These are phyloP conservation scores for Colletotrichum endophyticum DNA, from an alignment of 2,329 filamentous ascomycete genomes.

Conservation along the genomic window DNA sequence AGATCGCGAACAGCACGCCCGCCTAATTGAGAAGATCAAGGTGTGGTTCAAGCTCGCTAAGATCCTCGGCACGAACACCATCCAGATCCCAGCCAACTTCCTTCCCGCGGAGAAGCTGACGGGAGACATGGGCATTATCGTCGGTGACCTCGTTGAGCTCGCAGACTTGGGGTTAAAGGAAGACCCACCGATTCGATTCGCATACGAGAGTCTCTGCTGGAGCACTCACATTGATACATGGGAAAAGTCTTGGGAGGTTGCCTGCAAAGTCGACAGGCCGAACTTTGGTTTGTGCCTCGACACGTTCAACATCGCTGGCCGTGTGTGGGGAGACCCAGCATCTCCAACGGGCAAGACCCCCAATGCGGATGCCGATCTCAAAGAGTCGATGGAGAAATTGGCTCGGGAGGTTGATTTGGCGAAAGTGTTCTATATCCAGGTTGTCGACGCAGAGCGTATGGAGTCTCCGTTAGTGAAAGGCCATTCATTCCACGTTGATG, in stretches of 20 bases:
- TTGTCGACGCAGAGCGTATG: constrained; percentile 75
- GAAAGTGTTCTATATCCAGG: constrained; percentile 78
- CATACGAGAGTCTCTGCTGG: constrained; percentile 77
- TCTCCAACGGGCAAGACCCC: constrained; percentile 52
- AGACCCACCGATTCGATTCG: constrained; percentile 65
- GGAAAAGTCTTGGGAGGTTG: constrained; percentile 74
- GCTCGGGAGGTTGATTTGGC: constrained; percentile 58
- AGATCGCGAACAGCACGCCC: constrained; percentile 61
- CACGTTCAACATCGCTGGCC: constrained; percentile 77
- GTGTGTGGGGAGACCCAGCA: constrained; percentile 73
- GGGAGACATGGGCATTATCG: constrained; percentile 57
- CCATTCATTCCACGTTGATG: constrained; percentile 57
- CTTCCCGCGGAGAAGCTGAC: constrained; percentile 52
- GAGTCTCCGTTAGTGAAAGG: constrained; percentile 48
- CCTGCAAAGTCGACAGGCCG: constrained; percentile 64
- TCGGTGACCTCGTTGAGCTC: constrained; percentile 65
- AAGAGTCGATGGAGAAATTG: constrained; percentile 58
- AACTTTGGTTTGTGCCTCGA: constrained; percentile 84
- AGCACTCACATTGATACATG: constrained; percentile 73
- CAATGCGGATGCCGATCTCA: constrained; percentile 59
- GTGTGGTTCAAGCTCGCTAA: constrained; percentile 73
- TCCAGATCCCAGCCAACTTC: constrained; percentile 76
- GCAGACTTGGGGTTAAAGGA: constrained; percentile 69
- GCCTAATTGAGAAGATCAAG: constrained; percentile 65
- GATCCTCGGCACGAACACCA: constrained; percentile 69